Percentiles rank a stretch among this genome's conserved stretches.
These are phyloP conservation scores for Coniferiporia sulphurascens DNA, from an alignment of 1,284 basidiomycete genomes.

Conservation along the genomic window DNA sequence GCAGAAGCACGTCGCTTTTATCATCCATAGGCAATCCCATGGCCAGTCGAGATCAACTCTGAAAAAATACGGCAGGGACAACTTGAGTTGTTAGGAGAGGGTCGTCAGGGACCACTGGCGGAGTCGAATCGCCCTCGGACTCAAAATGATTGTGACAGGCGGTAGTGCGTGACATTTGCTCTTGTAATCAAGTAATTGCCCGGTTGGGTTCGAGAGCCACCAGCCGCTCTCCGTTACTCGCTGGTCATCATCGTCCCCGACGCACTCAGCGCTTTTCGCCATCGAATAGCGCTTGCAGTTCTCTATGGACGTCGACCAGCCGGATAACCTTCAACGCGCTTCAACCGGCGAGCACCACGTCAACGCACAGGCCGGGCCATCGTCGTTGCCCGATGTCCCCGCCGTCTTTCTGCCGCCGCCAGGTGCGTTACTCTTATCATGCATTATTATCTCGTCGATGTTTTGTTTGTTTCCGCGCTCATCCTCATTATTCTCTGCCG, in stretches of 20 bases:
- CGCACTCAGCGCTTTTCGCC: not conserved
- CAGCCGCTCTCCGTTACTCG: not conserved
- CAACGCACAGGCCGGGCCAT: constrained; percentile 29
- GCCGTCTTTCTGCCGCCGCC: constrained; percentile 39
- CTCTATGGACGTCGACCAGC: constrained; percentile 12
- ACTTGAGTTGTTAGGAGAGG: no score
- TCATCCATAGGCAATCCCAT: no score
- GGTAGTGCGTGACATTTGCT: not conserved
- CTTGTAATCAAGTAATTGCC: not conserved
- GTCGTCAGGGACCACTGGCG: no score
- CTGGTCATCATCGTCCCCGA: not conserved
- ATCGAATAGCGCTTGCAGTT: not conserved
- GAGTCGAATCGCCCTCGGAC: no score
- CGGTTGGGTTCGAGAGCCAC: not conserved
- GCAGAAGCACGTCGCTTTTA: no score
- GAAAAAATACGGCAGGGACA: no score
- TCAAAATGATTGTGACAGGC: no score
- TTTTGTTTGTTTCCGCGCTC: constrained; percentile 20
- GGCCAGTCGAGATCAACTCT: no score
- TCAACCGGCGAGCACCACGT: constrained; percentile 8
- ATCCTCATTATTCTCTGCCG: constrained; percentile 1
- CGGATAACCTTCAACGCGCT: not conserved
- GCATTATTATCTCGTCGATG: not conserved
- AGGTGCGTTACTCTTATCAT: constrained; percentile 27
- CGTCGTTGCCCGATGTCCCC: constrained; percentile 25